phyloP scores from a whole-genome alignment of 441 rosid genomes.

The Lepidium campestre region DNA sequence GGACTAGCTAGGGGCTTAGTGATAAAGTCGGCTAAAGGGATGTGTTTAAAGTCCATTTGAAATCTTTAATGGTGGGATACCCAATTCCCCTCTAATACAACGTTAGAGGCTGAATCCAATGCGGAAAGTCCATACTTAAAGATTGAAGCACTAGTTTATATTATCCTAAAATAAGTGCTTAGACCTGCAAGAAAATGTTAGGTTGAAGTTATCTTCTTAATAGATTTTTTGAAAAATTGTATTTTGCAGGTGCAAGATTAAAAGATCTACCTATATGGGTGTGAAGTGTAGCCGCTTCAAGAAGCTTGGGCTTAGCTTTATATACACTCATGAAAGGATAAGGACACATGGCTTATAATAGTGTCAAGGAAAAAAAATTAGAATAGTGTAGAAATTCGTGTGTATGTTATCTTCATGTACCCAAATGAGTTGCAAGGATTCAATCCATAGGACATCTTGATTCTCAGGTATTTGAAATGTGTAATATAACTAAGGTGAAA shows the following conservation, averaged over 20 bases:
- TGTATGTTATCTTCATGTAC: background rate
- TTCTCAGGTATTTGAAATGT: background rate
- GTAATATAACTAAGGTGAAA: background rate
- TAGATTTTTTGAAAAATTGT: no score
- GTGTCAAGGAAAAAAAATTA: no score
- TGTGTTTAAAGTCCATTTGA: background rate
- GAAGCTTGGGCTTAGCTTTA: no score
- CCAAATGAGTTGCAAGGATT: background rate
- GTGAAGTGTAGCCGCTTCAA: no score
- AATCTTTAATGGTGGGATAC: background rate
- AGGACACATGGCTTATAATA: no score
- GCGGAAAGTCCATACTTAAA: background rate
- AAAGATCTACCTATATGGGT: no score
- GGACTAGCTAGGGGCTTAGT: background rate
- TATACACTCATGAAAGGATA: no score
- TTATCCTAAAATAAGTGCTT: background rate
- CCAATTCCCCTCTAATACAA: background rate
- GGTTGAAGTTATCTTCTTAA: no score
- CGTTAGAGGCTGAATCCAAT: constrained; percentile 2
- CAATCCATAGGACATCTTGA: background rate
- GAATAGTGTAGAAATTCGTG: background rate
- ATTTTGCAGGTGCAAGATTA: no score
- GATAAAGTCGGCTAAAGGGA: background rate
- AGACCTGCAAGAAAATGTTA: background rate
- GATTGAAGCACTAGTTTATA: background rate